Conservation (phyloP, 2,329 filamentous ascomycete species). For the Fusarium clavum region DNA sequence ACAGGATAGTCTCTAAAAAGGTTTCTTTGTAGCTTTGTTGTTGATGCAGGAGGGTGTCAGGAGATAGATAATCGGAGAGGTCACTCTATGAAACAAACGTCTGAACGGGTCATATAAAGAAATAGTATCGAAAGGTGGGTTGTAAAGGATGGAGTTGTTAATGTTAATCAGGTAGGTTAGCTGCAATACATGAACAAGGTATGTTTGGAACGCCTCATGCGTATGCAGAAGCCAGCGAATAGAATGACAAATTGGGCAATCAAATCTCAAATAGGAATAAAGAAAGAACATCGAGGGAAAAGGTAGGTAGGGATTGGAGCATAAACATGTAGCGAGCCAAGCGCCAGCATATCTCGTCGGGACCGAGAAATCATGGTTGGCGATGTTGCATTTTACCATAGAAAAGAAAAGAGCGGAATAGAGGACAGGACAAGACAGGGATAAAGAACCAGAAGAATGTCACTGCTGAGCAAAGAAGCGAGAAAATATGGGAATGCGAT, state of each 20-base stretch:
- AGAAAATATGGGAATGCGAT: constrained; percentile 35
- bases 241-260: constrained; percentile 4
- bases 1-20: neutral
- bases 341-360: constrained; percentile 23
- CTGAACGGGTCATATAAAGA: neutral
- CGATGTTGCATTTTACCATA: neutral
- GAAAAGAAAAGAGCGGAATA: constrained; percentile 9
- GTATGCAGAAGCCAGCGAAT: constrained; percentile 19
- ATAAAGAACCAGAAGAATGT: constrained; percentile 13
- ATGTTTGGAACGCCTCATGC: constrained; percentile 32
- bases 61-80: neutral
- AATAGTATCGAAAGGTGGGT: neutral
- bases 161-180: constrained; percentile 9
- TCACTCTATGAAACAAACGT: neutral
- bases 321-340: neutral
- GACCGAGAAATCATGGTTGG: constrained; percentile 5
- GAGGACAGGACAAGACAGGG: constrained; percentile 13
- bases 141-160: constrained; percentile 7
- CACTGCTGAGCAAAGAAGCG: constrained; percentile 35
- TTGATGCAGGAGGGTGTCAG: neutral
- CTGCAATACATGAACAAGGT: constrained; percentile 21
- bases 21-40: neutral
- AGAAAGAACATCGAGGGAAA: neutral
- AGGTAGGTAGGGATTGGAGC: neutral
- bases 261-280: constrained; percentile 11